Evolutionary conservation across 2,329 filamentous ascomycete species (phyloP), one percentile per base, ranked within the genome.

Genomic region (Sclerotinia sclerotiorum): DNA sequence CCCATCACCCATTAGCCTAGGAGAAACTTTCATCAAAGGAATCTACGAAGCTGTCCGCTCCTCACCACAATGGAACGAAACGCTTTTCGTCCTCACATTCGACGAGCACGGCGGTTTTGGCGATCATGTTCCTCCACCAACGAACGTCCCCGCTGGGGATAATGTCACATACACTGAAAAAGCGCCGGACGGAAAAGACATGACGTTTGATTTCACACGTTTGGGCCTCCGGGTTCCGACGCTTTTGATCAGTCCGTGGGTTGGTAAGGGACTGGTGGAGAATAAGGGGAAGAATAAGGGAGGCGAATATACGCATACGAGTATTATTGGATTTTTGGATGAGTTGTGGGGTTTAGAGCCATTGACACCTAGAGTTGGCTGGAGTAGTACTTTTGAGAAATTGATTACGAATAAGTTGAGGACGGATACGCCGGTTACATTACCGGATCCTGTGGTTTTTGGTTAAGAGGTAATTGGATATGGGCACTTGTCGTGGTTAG

Each of bases 41-140:
- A 79, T 83, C 52, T 83, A 83, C 65, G 80, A 83, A 67, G 78
- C 81, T 5, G 68, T 83, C 0, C 80, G 82, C 29, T 72, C 73
- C 46, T 79, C 79, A 10, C 80, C 82, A 0, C 80, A 83, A 73
- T 83, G 81, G 82, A 77, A 82, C 8, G 74, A 81, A 48, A 83
- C 81, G 0, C 77, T 83, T 17, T 82, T 83, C 69, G 79, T 83
- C 69, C 70, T 83, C 44, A 83, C 81, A 6, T 83, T 81, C 66
- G 82, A 83, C 72, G 82, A 83, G 73, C 78, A 81, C 63, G 81
- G 82, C 44, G 82, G 82, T 13, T 83, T 83, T 69, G 79, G 79
- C 32, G 82, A 83, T 73, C 82, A 83, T 69, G 81, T 82, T 21
- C 71, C 80, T 0, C 80, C 82, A 2, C 81, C 81, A 0, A 74